Conservation (phyloP, 2,329 filamentous ascomycete species). For the Colletotrichum gloeosporioides region DNA sequence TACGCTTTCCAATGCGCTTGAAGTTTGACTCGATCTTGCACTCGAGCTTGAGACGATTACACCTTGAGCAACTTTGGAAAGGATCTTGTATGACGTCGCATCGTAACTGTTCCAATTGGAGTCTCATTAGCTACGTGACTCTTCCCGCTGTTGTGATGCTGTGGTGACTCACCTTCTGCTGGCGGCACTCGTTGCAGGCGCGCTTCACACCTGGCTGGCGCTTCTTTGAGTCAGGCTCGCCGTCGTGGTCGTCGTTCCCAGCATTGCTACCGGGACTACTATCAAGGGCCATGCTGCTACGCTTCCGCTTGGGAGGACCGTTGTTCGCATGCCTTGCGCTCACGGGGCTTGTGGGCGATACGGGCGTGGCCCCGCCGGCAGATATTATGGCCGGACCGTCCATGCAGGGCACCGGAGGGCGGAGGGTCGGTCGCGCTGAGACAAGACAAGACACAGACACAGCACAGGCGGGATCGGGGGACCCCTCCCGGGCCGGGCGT, state of each 20-base stretch:
- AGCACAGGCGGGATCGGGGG: slow-evolving; percentile 22
- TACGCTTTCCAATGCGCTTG: slow-evolving; percentile 82
- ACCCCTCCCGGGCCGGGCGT: slow-evolving; percentile 20
- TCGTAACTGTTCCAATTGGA: slow-evolving; percentile 61
- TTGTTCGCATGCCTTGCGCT: slow-evolving; percentile 56
- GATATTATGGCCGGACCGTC: slow-evolving; percentile 51
- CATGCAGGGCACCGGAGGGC: slow-evolving; percentile 40
- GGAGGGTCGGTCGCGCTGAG: slow-evolving; percentile 17
- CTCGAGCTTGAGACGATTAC: slow-evolving; percentile 78
- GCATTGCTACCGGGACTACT: slow-evolving; percentile 67
- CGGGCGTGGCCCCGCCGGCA: slow-evolving; percentile 51
- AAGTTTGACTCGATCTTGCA: slow-evolving; percentile 91
- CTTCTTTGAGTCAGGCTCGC: slow-evolving; percentile 60
- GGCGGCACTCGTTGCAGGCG: slow-evolving; percentile 84
- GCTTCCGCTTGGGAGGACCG: slow-evolving; percentile 62
- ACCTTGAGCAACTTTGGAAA: slow-evolving; percentile 78
- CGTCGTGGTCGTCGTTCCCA: slow-evolving; percentile 61
- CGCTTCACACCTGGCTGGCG: slow-evolving; percentile 75
- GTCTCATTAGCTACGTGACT: neutral
- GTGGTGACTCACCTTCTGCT: slow-evolving; percentile 74
- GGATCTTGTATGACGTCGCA: slow-evolving; percentile 86
- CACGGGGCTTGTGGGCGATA: slow-evolving; percentile 61
- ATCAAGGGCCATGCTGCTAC: slow-evolving; percentile 58
- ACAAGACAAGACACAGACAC: slow-evolving; percentile 9
- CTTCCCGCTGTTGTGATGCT: neutral